Evolutionary conservation across 2,329 filamentous ascomycete species (phyloP).

Genomic region (Annulohypoxylon truncatum): DNA sequence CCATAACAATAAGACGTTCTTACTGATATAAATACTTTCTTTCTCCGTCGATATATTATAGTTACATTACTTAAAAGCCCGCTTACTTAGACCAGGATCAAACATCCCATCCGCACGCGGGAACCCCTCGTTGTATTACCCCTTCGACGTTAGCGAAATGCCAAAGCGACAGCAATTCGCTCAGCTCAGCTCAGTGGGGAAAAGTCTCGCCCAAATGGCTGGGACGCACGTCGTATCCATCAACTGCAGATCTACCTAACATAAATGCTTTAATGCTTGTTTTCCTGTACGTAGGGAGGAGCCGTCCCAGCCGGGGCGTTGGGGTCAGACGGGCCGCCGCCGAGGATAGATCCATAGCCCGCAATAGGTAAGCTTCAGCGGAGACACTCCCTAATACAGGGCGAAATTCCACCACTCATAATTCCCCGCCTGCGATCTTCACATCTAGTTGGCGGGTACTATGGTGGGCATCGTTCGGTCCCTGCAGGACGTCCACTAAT

Average conservation of each 20-base stretch:
- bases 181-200: conserved; percentile 16
- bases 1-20: neutral
- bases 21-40: conserved; percentile 11
- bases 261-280: conserved; percentile 8
- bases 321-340: neutral
- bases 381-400: conserved; percentile 12
- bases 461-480: neutral
- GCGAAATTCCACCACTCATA: conserved; percentile 32
- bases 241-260: conserved; percentile 5
- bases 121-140: neutral
- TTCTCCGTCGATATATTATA: neutral
- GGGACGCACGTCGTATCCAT: conserved; percentile 12
- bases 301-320: neutral
- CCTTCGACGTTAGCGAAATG: neutral
- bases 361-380: conserved; percentile 2
- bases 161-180: conserved; percentile 15
- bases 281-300: neutral
- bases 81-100: conserved; percentile 3
- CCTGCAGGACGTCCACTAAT: neutral
- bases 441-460: neutral
- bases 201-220: conserved; percentile 5
- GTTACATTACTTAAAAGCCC: neutral
- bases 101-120: neutral
- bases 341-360: conserved; percentile 8
- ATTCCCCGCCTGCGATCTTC: conserved; percentile 12